These are phyloP conservation scores for Bacidia rubella DNA, from an alignment of 495 filamentous ascomycete species.

Conservation along the genomic window DNA sequence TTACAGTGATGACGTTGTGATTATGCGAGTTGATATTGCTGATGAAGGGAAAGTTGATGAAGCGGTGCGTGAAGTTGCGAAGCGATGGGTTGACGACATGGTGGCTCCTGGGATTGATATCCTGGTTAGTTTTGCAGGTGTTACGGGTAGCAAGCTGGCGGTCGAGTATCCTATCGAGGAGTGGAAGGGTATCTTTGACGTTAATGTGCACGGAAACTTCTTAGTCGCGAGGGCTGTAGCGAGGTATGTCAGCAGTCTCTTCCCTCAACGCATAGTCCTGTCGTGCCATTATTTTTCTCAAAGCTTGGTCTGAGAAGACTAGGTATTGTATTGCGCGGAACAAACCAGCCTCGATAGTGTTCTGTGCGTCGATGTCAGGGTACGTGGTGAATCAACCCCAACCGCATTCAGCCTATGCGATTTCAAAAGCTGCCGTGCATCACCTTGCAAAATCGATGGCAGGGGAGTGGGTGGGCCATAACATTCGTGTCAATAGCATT, in stretches of 20 bases:
- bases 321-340: slow-evolving; percentile 23
- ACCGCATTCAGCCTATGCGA: slow-evolving; percentile 66
- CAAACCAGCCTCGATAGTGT: slow-evolving; percentile 44
- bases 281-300: neutral
- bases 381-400: slow-evolving; percentile 69
- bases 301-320: neutral
- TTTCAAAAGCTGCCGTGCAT: slow-evolving; percentile 67
- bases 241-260: slow-evolving; percentile 17
- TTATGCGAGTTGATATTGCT: slow-evolving; percentile 43
- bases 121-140: slow-evolving; percentile 52
- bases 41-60: slow-evolving; percentile 32
- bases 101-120: slow-evolving; percentile 41
- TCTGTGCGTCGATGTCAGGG: slow-evolving; percentile 67
- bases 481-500: slow-evolving; percentile 66
- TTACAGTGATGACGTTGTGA: slow-evolving; percentile 23
- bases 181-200: slow-evolving; percentile 48
- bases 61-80: slow-evolving; percentile 27
- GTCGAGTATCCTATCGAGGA: slow-evolving; percentile 38
- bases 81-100: neutral
- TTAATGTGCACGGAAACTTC: slow-evolving; percentile 56
- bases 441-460: slow-evolving; percentile 64
- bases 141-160: slow-evolving; percentile 44
- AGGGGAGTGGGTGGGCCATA: slow-evolving; percentile 65
- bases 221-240: slow-evolving; percentile 51
- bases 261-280: slow-evolving; percentile 10